Conservation (phyloP, 2,329 filamentous ascomycete species). For the Samsoniella hepiali region DNA sequence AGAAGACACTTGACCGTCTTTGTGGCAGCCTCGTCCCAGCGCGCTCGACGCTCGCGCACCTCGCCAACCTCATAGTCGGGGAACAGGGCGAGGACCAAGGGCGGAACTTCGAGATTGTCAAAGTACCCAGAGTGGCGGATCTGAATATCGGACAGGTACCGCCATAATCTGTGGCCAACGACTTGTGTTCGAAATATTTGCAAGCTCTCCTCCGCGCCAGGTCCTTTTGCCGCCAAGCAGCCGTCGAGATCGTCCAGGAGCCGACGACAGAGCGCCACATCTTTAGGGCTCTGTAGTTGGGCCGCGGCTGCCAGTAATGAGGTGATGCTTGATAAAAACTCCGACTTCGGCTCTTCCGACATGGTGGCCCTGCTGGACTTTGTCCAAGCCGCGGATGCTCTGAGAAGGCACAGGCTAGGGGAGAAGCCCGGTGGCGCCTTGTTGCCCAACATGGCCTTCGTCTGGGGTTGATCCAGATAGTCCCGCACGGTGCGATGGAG, state of each 20-base stretch:
- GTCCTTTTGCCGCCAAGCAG: constrained; percentile 5
- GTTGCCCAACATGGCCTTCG: background rate
- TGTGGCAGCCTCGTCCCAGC: background rate
- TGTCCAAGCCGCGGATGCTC: constrained; percentile 1
- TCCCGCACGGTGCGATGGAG: constrained; percentile 12
- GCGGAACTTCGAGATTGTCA: background rate
- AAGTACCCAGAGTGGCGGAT: background rate
- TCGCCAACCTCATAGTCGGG: background rate
- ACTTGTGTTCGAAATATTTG: constrained; percentile 7
- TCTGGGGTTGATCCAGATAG: constrained; percentile 6
- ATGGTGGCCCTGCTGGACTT: constrained; percentile 12
- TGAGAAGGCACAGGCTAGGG: constrained; percentile 1
- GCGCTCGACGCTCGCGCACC: background rate
- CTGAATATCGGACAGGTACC: background rate
- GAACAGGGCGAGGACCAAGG: constrained; percentile 6
- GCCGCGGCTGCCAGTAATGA: background rate
- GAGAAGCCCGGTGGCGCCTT: constrained; percentile 1
- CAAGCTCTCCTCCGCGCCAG: constrained; percentile 10
- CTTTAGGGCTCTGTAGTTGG: background rate
- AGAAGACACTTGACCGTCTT: background rate
- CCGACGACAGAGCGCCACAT: background rate
- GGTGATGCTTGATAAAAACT: constrained; percentile 3
- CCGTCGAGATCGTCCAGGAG: constrained; percentile 6
- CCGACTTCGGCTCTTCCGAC: constrained; percentile 6
- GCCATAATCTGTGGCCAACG: background rate